Conservation (phyloP, 805 yeast genomes). For the Myxozyma lipomycoides region DNA sequence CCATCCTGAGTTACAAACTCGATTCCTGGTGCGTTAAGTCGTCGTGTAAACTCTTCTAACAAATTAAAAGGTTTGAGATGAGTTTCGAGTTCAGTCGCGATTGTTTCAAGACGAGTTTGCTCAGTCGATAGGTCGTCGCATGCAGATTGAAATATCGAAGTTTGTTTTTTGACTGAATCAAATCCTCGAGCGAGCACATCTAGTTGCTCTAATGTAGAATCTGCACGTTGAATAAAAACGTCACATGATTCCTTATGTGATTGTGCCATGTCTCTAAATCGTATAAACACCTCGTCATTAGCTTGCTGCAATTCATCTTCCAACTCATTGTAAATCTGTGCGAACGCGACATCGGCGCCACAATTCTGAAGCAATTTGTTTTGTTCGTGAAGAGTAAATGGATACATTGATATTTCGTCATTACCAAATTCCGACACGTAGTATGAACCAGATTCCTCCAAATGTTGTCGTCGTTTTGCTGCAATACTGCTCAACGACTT, state of each 20-base stretch:
- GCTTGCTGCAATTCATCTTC: constrained; percentile 19
- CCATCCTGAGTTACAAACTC: constrained; percentile 56
- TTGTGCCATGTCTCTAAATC: constrained; percentile 15
- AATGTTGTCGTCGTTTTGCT: neutral
- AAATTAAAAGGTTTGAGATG: constrained; percentile 62
- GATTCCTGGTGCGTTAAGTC: constrained; percentile 68
- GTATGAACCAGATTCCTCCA: too few relatives aligned
- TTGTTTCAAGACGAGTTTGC: constrained; percentile 42
- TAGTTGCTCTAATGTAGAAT: constrained; percentile 45
- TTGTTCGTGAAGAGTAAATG: constrained; percentile 16
- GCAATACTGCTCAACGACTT: constrained; percentile 19
- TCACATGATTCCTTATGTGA: constrained; percentile 27
- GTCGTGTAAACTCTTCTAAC: constrained; percentile 64
- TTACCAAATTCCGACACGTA: neutral
- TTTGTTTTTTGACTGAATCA: constrained; percentile 56
- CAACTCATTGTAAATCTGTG: constrained; percentile 15
- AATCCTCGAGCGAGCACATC: constrained; percentile 50
- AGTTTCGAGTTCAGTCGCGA: constrained; percentile 45
- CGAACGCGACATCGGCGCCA: constrained; percentile 8
- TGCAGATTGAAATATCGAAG: constrained; percentile 58
- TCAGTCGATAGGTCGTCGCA: constrained; percentile 50
- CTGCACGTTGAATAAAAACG: constrained; percentile 47
- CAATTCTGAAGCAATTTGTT: neutral
- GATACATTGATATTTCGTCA: constrained; percentile 6
- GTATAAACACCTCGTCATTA: constrained; percentile 5